Evolutionary conservation across 345 rosid species (phyloP), one percentile per base, ranked within the genome.

Genomic region (Brassica juncea): DNA sequence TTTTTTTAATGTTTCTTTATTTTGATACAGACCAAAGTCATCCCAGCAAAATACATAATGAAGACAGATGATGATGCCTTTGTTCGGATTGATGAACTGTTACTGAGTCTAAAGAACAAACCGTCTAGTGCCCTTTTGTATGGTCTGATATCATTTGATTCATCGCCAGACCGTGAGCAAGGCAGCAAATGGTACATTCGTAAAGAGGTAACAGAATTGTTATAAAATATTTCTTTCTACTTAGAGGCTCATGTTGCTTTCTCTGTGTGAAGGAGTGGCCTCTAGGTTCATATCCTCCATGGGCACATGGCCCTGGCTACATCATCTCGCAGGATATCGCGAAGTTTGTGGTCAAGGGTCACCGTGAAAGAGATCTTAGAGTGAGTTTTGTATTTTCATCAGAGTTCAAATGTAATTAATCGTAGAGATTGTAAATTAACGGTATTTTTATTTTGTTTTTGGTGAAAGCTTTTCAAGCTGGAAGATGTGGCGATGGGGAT

Each of bases 221-320:
- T 49, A 49, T 49, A 14, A 14, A 14, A 3, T 14, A 49, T 49
- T 49, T 49, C 19, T 49, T 14, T 49, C 16, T 49, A 1, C 19
- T 4, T 49, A 49, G 10, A 30, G 66, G 64, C 64, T 72, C 14
- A 44, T 44, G 63, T 15, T 34, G 3, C 11, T 61, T 6, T 66
- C 12, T 62, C 62, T 62, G 70, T 78, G 57, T 79, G 65, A 78
- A 92, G 97, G 94, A 92, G 81, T 92, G 97, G 97, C 86, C 91
- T 28, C 86, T 82, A 34, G 80, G 82, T 70, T 58, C 83, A 3
- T 94, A 88, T 69, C 98, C 98, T n/a, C 98, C 97, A 62, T 92
- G 97, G 99, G 97, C 99, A n/a, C 97, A 89, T 68, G 97, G 97
- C 39, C 99, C 97, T 4, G 97, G 99, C 57, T 92, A 94, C 83